Conservation (phyloP, 305 asterid species). For the Fraxinus xanthoxyloides region DNA sequence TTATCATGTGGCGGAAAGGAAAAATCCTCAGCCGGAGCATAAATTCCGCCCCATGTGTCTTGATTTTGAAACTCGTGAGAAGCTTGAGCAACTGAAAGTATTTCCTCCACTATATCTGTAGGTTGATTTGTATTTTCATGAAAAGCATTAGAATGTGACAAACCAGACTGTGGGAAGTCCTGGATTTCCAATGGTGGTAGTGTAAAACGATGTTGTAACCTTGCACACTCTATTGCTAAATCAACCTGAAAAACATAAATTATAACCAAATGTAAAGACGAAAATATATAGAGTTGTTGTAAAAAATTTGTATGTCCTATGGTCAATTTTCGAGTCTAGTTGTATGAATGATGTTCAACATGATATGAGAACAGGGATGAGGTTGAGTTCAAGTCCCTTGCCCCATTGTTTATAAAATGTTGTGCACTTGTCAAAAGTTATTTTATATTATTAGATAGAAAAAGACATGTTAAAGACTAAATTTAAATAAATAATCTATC, state of each 20-base stretch:
- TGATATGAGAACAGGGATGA: no score
- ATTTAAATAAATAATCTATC: no score
- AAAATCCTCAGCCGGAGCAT: slow-evolving; percentile 50
- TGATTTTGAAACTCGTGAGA: slow-evolving; percentile 66
- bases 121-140: slow-evolving; percentile 27
- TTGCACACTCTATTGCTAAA: slow-evolving; percentile 56
- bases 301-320: not conserved
- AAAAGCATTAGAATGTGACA: slow-evolving; percentile 22
- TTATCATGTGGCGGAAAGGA: slow-evolving; percentile 44
- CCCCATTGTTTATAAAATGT: no score
- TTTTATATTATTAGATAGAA: no score
- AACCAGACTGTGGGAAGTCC: slow-evolving; percentile 32
- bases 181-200: slow-evolving; percentile 54
- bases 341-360: no score
- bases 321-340: no score
- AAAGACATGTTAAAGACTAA: no score
- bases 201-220: slow-evolving; percentile 51
- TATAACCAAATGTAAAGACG: not conserved
- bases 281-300: not conserved
- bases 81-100: slow-evolving; percentile 80
- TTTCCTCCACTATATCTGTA: slow-evolving; percentile 53
- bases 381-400: no score
- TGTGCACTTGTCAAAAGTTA: no score
- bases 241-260: slow-evolving; percentile 39
- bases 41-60: slow-evolving; percentile 39